Evolutionary conservation across 805 yeast genomes (phyloP).

Genomic region (Metahyphopichia silvanorum): DNA sequence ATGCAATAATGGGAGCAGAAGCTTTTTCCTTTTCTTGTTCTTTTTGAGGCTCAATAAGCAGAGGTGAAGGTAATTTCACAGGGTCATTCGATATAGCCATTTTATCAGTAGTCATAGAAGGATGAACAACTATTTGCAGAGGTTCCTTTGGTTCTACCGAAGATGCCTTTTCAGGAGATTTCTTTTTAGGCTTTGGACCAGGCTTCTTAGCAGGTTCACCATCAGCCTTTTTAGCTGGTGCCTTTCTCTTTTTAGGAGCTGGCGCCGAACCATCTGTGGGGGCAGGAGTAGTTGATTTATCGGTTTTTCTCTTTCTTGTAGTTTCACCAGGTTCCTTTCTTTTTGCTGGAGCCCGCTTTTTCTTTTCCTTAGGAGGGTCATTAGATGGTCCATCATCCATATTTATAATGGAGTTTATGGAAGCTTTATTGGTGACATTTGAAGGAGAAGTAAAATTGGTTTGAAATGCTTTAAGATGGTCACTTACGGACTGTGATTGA

Average conservation of each 20-base stretch:
- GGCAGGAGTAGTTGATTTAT: constrained; percentile 1
- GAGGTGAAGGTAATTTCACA: constrained; percentile 19
- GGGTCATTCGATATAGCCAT: constrained; percentile 6
- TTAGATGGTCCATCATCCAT: constrained; percentile 29
- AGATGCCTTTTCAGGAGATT: constrained; percentile 10
- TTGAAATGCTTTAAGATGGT: too few relatives aligned
- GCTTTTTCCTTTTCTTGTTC: constrained; percentile 9
- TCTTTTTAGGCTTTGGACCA: constrained; percentile 9
- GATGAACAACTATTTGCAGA: constrained; percentile 7
- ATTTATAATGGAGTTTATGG: constrained; percentile 40
- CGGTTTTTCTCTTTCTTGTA: constrained; percentile 22
- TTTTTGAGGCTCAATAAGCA: constrained; percentile 8
- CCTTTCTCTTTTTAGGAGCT: constrained; percentile 7
- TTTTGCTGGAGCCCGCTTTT: constrained; percentile 12
- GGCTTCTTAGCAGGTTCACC: constrained; percentile 8
- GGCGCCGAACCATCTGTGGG: not conserved
- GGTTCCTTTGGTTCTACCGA: constrained; percentile 9
- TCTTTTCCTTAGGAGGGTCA: constrained; percentile 6
- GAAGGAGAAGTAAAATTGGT: too few relatives aligned
- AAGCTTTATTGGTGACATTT: constrained; percentile 34
- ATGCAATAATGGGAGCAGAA: constrained; percentile 47
- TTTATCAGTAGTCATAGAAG: constrained; percentile 16
- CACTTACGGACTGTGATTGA: too few relatives aligned
- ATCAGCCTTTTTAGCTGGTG: constrained; percentile 9
- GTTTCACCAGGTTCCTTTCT: constrained; percentile 11